A percentile compares a stretch with the other conserved stretches of the same genome.
These are phyloP conservation scores for Prunus dulcis DNA, from an alignment of 306 rosid species.

Conservation along the genomic window DNA sequence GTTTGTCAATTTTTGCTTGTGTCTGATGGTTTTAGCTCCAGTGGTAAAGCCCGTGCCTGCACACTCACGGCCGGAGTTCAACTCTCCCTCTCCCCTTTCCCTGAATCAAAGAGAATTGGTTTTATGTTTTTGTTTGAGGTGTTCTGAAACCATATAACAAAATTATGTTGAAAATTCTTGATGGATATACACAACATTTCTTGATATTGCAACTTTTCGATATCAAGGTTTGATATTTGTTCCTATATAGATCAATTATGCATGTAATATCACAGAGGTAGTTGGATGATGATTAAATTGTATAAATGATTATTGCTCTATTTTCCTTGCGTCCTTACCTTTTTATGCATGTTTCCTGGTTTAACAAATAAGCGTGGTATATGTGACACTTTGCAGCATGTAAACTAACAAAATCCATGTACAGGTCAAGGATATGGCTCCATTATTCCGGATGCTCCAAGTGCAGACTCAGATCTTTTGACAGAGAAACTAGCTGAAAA, in stretches of 20 bases:
- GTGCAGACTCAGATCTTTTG: conserved; percentile 47
- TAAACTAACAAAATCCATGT: conserved; percentile 1
- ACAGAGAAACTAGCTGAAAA: conserved; percentile 60
- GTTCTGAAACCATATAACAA: no score
- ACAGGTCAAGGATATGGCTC: conserved; percentile 88
- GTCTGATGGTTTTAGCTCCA: background rate
- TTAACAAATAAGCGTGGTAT: conserved; percentile 2
- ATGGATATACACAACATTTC: background rate
- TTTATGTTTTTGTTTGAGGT: background rate
- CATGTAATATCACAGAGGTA: background rate
- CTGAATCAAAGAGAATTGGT: background rate
- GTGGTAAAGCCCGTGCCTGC: background rate
- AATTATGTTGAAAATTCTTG: background rate
- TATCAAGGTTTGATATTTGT: background rate
- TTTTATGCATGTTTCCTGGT: background rate
- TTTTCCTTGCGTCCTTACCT: background rate
- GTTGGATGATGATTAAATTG: background rate
- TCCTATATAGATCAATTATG: background rate
- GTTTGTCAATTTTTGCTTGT: background rate
- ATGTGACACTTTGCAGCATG: background rate
- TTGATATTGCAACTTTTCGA: background rate
- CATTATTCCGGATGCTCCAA: conserved; percentile 56
- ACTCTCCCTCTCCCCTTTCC: background rate
- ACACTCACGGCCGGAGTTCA: background rate
- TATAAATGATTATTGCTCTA: background rate